Evolutionary conservation across 2,329 filamentous ascomycete genomes (phyloP), one percentile per base, ranked within the genome.

Genomic region (Boeremia lycopersici): DNA sequence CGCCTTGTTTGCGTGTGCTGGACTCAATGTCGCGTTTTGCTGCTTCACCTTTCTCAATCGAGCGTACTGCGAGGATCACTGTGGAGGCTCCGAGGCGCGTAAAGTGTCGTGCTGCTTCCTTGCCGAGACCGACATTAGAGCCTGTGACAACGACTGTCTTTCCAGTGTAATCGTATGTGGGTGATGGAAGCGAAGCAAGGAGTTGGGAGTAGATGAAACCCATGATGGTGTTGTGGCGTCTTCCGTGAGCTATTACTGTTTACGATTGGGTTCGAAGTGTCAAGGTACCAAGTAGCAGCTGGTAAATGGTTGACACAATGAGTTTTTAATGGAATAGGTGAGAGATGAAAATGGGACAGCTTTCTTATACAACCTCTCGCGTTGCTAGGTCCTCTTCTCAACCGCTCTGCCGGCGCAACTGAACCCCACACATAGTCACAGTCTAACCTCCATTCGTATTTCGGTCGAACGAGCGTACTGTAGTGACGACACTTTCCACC

Each of bases 61-160:
- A 61, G 6, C 74, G 69, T 3, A 72, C 69, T 7, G 60, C 73
- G 9, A 76, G 63, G 50, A 76, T 70, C 38, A 75, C 43, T 28
- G 56, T 64, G 5, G 39, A 34, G 2, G 57, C 51, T 13, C 64
- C 65, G 5, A 68, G 54, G 5, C 62, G 56, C 19, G 65, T 63
- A 42, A 71, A 67, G 42, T 73, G 67, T 8, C 65, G 40, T 7
- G 64, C 63, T 23, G 71, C 67, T 59, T 70, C 65, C 23, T 67
- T 63, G 33, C 74, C 73, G 0, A 76, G 53, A 12, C 73, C 73
- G 4, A 54, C 55, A 56, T 74, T 76, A 13, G 60, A 50, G 26
- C 73, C 73, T 3, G 71, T 82, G 8, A 81, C 70, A 13, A 81
- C 73, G 43, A 77, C 64, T 0, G 76, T 77, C 49, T 78, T 71